phyloP scores from a whole-genome alignment of 805 yeast genomes.

The Wickerhamiella kurtzmanii region DNA sequence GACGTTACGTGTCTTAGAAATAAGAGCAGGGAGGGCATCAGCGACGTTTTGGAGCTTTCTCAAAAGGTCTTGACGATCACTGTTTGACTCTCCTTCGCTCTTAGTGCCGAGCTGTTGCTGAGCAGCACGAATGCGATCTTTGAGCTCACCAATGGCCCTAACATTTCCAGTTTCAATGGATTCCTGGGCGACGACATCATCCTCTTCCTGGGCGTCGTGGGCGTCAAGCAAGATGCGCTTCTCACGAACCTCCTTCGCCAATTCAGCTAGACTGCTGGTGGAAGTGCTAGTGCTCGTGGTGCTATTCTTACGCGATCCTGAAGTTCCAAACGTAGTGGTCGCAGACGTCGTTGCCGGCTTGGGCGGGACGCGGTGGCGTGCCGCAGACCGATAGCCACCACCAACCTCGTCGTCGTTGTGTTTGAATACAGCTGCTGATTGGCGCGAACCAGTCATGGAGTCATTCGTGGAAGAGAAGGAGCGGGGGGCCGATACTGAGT shows the following conservation, averaged over 20 bases:
- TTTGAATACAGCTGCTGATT: slow-evolving; percentile 47
- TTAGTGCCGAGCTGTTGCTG: slow-evolving; percentile 27
- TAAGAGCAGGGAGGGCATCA: slow-evolving; percentile 58
- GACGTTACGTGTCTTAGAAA: slow-evolving; percentile 45
- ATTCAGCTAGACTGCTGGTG: slow-evolving; percentile 34
- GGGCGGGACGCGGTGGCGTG: slow-evolving; percentile 40
- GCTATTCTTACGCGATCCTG: slow-evolving; percentile 1
- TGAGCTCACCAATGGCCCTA: slow-evolving; percentile 51
- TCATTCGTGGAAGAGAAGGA: not conserved
- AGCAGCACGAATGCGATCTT: slow-evolving; percentile 39
- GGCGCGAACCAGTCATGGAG: slow-evolving; percentile 23
- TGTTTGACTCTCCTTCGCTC: slow-evolving; percentile 14
- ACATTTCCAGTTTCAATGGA: slow-evolving; percentile 29
- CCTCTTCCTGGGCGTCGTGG: slow-evolving; percentile 42
- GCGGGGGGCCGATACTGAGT: slow-evolving; percentile 13
- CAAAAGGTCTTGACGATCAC: slow-evolving; percentile 34
- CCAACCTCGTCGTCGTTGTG: slow-evolving; percentile 52
- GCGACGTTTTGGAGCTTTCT: slow-evolving; percentile 48
- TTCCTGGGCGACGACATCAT: slow-evolving; percentile 27
- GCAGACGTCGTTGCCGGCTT: slow-evolving; percentile 3
- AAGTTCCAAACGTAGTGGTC: not conserved
- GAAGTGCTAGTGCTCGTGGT: slow-evolving; percentile 15
- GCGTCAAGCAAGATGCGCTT: slow-evolving; percentile 60
- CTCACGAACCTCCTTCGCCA: slow-evolving; percentile 56
- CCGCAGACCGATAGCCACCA: slow-evolving; percentile 44